These are phyloP conservation scores for Candida corydali DNA, from an alignment of 805 yeast genomes.

Conservation along the genomic window DNA sequence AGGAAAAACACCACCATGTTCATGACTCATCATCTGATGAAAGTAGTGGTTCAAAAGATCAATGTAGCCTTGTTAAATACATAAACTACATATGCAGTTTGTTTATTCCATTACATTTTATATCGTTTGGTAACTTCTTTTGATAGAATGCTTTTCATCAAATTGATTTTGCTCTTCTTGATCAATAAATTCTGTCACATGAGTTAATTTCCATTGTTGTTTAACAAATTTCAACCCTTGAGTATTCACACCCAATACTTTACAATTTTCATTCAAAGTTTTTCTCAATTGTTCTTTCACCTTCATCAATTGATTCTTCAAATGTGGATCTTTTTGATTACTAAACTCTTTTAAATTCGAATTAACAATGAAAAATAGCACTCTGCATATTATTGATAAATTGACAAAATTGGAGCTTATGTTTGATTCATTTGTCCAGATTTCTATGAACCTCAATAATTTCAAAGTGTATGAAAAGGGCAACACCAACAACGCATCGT, in stretches of 20 bases:
- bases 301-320: conserved; percentile 60
- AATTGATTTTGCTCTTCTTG: conserved; percentile 52
- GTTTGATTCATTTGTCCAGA: conserved; percentile 56
- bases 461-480: conserved; percentile 82
- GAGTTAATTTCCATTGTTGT: conserved; percentile 75
- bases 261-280: conserved; percentile 47
- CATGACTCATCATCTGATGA: no score
- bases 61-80: no score
- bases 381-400: conserved; percentile 64
- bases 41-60: no score
- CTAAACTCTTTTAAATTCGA: conserved; percentile 78
- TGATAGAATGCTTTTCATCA: conserved; percentile 55
- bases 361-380: conserved; percentile 69
- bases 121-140: conserved; percentile 66
- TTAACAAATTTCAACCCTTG: conserved; percentile 75
- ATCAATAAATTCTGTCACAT: conserved; percentile 70
- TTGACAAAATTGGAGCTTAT: conserved; percentile 43
- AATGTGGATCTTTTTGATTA: conserved; percentile 55
- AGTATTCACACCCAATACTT: conserved; percentile 75
- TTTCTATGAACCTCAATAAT: conserved; percentile 66
- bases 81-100: no score
- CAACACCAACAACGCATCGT: conserved; percentile 86
- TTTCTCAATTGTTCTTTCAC: conserved; percentile 61
- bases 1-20: no score
- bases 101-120: no score